Percentiles rank a stretch among this genome's conserved stretches.
These are phyloP conservation scores for Kondoa malvinella DNA, from an alignment of 768 basidiomycete genomes.

Conservation along the genomic window DNA sequence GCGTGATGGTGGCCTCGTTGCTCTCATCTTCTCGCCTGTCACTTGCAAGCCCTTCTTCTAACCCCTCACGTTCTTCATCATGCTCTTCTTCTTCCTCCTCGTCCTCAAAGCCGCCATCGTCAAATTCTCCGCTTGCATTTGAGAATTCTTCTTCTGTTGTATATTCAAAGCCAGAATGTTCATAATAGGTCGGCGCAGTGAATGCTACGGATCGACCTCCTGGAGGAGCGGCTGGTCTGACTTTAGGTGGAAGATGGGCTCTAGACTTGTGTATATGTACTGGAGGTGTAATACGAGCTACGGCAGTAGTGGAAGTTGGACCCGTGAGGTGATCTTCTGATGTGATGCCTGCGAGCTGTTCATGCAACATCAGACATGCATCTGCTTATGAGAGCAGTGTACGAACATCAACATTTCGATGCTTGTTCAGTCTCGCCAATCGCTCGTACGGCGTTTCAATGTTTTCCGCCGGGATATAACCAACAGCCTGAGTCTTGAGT, in stretches of 20 bases:
- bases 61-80: slow-evolving; percentile 17
- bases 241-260: slow-evolving; percentile 38
- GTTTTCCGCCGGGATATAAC: slow-evolving; percentile 97
- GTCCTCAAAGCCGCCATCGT: slow-evolving; percentile 11
- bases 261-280: slow-evolving; percentile 21
- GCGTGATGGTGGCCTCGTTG: background rate
- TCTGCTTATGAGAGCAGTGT: background rate
- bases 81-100: slow-evolving; percentile 19
- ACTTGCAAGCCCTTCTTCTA: slow-evolving; percentile 21
- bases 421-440: slow-evolving; percentile 85
- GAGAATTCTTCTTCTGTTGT: slow-evolving; percentile 49
- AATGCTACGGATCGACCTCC: slow-evolving; percentile 48
- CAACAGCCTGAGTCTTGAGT: slow-evolving; percentile 94
- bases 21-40: slow-evolving; percentile 23
- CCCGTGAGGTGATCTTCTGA: slow-evolving; percentile 47
- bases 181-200: slow-evolving; percentile 40
- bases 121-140: slow-evolving; percentile 14
- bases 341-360: slow-evolving; percentile 56
- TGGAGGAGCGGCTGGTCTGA: slow-evolving; percentile 35
- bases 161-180: slow-evolving; percentile 33
- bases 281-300: slow-evolving; percentile 21
- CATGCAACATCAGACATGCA: background rate
- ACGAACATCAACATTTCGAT: slow-evolving; percentile 86
- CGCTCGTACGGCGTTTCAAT: slow-evolving; percentile 97
- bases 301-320: slow-evolving; percentile 30